Conservation (phyloP, 75 land plant genomes). For the Pinus taeda region DNA sequence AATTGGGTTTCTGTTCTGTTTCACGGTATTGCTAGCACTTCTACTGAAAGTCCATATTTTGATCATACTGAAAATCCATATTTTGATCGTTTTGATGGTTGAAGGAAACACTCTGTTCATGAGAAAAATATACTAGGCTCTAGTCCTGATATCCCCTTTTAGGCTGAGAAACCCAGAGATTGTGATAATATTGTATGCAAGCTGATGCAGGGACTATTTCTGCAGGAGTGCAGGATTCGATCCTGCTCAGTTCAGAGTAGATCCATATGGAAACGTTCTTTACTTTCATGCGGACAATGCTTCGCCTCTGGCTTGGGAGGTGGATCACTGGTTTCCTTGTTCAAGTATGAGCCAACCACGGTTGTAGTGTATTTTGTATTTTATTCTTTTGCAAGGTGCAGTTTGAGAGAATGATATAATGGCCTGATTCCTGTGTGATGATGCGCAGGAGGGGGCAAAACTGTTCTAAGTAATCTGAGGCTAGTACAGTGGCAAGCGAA, state of each 20-base stretch:
- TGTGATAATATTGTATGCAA: too few species aligned
- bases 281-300: slow-evolving; percentile 87
- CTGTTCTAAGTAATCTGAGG: slow-evolving; percentile 79
- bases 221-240: slow-evolving; percentile 99
- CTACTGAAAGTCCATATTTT: background rate
- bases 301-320: slow-evolving; percentile 95
- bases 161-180: too few species aligned
- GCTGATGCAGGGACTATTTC: background rate
- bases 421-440: background rate
- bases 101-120: background rate
- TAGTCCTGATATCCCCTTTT: background rate
- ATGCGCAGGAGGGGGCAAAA: slow-evolving; percentile 82
- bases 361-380: background rate
- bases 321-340: slow-evolving; percentile 98
- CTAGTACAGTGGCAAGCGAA: slow-evolving; percentile 82
- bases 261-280: slow-evolving; percentile 92
- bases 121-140: background rate
- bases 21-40: background rate
- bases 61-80: too few species aligned
- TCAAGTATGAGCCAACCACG: slow-evolving; percentile 51
- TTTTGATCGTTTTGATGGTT: too few species aligned
- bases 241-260: slow-evolving; percentile 85
- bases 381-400: background rate
- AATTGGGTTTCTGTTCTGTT: background rate
- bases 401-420: background rate